Conservation (phyloP, 352 stramenopile genomes). For the Plasmopara muralis region DNA sequence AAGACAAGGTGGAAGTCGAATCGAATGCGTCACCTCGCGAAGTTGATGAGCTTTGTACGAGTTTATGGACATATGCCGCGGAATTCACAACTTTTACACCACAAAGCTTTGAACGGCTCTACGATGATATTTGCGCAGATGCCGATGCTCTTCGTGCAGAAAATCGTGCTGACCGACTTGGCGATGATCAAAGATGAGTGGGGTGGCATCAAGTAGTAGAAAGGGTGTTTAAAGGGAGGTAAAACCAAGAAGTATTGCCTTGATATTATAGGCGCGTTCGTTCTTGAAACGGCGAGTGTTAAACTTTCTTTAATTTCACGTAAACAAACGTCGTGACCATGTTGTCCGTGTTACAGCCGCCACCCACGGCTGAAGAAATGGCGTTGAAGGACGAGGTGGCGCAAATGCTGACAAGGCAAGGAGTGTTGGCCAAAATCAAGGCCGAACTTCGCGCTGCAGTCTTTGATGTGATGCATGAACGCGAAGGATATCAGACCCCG, state of each 20-base stretch:
- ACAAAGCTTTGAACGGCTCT: slow-evolving; percentile 74
- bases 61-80: slow-evolving; percentile 74
- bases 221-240: not conserved
- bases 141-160: slow-evolving; percentile 34
- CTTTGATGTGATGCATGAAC: slow-evolving; percentile 71
- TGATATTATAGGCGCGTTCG: not conserved
- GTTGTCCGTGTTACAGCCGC: slow-evolving; percentile 23
- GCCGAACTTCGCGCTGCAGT: slow-evolving; percentile 67
- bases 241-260: not conserved
- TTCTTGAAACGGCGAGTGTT: not conserved
- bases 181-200: too few species aligned
- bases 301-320: slow-evolving; percentile 4
- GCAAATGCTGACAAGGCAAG: slow-evolving; percentile 44
- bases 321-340: slow-evolving; percentile 4
- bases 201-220: too few species aligned
- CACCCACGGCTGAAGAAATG: slow-evolving; percentile 42
- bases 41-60: slow-evolving; percentile 71
- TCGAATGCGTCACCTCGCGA: slow-evolving; percentile 23
- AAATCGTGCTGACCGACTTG: not conserved
- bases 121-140: slow-evolving; percentile 80
- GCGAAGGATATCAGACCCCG: slow-evolving; percentile 15
- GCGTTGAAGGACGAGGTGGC: slow-evolving; percentile 62
- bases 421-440: slow-evolving; percentile 73
- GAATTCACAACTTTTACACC: slow-evolving; percentile 70
- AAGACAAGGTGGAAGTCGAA: slow-evolving; percentile 21